Base-by-base conservation (phyloP, 805 yeast genomes). In the Metschnikowia lochheadii region DNA sequence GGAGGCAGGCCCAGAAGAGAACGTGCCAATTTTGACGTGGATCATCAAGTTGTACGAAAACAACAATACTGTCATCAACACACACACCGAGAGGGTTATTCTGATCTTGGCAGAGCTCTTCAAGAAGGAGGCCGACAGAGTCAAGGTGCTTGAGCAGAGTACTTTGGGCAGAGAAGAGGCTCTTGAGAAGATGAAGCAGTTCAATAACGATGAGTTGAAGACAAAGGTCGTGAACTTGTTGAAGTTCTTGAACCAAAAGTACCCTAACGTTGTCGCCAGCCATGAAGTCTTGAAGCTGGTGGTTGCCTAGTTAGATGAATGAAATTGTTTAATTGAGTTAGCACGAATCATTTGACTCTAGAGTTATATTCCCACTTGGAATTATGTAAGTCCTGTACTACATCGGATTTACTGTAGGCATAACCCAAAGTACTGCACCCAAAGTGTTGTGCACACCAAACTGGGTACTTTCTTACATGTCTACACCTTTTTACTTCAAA, bases 1-100 rank as follows among this genome's bases (percentile, higher is more conserved):
- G 64, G 81, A 83, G 64, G 83, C 90, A 48, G 97, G 91, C 2
- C 85, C 79, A 56, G 98, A 92, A 73, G 99, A 94, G 72, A 89
- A 94, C 72, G 81, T 84, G 31, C 97, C 98, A 48, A 85, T 94
- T 56, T 87, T 89, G 69, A 83, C 86, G 61, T 75, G 91, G 57
- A 77, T 94, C 50, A 74, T 87, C 64, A 78, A 80, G 62, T 77
- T 92, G 59, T 88, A 86, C 76, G 84, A 82, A 64, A 68, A 78
- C 51, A 79, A 81, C 57, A 78, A 84, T 66, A 76, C 77, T 40
- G 65, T 79, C 23, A 79, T 86, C 39, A 66, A 82, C 39, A 49
- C 56, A n/a, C 72, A 79, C 59, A 83, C 87, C 46, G 82, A 83
- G 53, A 75, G 78, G 62, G 72, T 90, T 49, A 78, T 89, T 49